Percentiles rank a stretch among this genome's conserved stretches.
These are phyloP conservation scores for Phenoliferia sp. DNA, from an alignment of 1,284 basidiomycete genomes.

Conservation along the genomic window DNA sequence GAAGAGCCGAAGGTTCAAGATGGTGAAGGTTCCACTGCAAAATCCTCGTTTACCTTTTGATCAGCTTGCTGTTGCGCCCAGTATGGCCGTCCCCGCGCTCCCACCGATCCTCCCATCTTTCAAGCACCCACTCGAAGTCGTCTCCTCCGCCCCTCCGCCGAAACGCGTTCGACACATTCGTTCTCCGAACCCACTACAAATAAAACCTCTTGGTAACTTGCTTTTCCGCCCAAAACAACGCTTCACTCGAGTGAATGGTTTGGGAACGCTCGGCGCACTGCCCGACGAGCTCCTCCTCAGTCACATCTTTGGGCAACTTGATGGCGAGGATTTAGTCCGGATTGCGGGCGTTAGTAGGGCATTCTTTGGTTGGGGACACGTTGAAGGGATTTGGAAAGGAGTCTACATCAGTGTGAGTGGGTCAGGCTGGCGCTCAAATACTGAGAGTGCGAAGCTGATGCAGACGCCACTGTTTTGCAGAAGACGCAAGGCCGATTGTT, in stretches of 20 bases:
- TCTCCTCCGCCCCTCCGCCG: background rate
- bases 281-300: slow-evolving; percentile 30
- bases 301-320: slow-evolving; percentile 20
- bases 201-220: slow-evolving; percentile 24
- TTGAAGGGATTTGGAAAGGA: slow-evolving; percentile 38
- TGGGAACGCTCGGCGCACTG: slow-evolving; percentile 23
- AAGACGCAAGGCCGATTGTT: slow-evolving; percentile 12
- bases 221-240: slow-evolving; percentile 3
- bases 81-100: background rate
- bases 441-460: background rate
- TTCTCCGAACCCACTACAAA: slow-evolving; percentile 15
- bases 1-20: too few relatives aligned
- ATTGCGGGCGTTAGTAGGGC: slow-evolving; percentile 18
- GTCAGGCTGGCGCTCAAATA: background rate
- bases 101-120: background rate
- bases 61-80: too few relatives aligned
- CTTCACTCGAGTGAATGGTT: slow-evolving; percentile 11
- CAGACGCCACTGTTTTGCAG: background rate
- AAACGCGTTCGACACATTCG: background rate
- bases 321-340: slow-evolving; percentile 14
- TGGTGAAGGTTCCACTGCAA: too few relatives aligned
- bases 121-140: background rate
- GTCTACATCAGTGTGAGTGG: slow-evolving; percentile 26
- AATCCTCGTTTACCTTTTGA: too few relatives aligned
- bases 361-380: slow-evolving; percentile 35